These are phyloP conservation scores for Sporothrix luriei DNA, from an alignment of 2,329 filamentous ascomycete genomes.

Conservation along the genomic window DNA sequence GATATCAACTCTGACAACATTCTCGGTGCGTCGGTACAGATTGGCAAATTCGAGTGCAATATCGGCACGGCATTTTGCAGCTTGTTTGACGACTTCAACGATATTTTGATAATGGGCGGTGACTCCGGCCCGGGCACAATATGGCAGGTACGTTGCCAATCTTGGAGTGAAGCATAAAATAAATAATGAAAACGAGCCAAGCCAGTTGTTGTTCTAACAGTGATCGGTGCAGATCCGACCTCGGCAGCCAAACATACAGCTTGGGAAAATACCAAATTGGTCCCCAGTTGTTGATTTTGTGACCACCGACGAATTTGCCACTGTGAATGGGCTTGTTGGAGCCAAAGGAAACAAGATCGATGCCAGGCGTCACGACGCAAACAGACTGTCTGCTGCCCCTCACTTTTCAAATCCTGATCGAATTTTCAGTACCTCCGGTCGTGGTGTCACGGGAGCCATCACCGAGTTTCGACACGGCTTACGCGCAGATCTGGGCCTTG, in stretches of 20 bases:
- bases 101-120: conserved; percentile 79
- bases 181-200: too few species aligned
- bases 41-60: conserved; percentile 70
- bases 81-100: conserved; percentile 66
- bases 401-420: conserved; percentile 58
- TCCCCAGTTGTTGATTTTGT: conserved; percentile 59
- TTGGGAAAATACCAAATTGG: conserved; percentile 68
- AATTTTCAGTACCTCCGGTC: conserved; percentile 68
- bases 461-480: conserved; percentile 71
- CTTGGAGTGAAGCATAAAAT: too few species aligned
- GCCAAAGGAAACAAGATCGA: conserved; percentile 34
- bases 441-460: conserved; percentile 63
- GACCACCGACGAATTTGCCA: conserved; percentile 48
- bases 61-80: conserved; percentile 82
- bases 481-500: conserved; percentile 66
- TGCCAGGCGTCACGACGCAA: conserved; percentile 30
- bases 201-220: too few species aligned
- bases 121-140: conserved; percentile 76
- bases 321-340: conserved; percentile 39
- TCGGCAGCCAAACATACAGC: conserved; percentile 47
- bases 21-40: conserved; percentile 57
- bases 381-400: conserved; percentile 47
- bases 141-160: conserved; percentile 61
- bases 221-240: conserved; percentile 52
- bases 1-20: conserved; percentile 64